phyloP scores from a whole-genome alignment of 768 basidiomycete species.

The Cantharellus cinnabarinus region DNA sequence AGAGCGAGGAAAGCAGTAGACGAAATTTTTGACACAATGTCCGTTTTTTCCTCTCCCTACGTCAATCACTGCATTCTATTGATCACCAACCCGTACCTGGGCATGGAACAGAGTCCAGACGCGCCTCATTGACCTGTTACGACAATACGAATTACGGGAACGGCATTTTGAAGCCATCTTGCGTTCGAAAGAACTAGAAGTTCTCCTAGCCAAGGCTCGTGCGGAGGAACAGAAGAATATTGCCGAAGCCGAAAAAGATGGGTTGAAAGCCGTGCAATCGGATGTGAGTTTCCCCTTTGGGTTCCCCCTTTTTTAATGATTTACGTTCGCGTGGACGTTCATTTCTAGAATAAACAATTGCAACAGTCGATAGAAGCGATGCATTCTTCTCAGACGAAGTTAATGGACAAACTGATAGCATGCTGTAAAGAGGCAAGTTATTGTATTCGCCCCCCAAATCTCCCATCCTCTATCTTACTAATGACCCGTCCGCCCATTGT shows the following conservation, averaged over 20 bases:
- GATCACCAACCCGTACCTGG: background rate
- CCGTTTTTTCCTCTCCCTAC: constrained; percentile 17
- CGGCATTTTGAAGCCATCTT: constrained; percentile 84
- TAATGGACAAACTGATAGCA: constrained; percentile 65
- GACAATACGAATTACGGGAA: constrained; percentile 77
- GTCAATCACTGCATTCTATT: background rate
- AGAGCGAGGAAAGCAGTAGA: constrained; percentile 60
- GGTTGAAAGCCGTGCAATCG: constrained; percentile 46
- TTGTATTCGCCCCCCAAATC: constrained; percentile 2
- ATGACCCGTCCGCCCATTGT: background rate
- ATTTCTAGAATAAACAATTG: constrained; percentile 37
- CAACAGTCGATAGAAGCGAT: constrained; percentile 63
- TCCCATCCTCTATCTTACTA: no score
- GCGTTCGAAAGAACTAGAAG: constrained; percentile 79
- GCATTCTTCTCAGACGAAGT: constrained; percentile 53
- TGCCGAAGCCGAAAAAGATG: constrained; percentile 42
- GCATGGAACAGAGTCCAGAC: constrained; percentile 41
- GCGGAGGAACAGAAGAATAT: constrained; percentile 75
- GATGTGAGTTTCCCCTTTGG: constrained; percentile 30
- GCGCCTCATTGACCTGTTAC: constrained; percentile 68
- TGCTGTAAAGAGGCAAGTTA: constrained; percentile 69
- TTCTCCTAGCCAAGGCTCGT: constrained; percentile 67
- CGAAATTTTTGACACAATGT: constrained; percentile 76
- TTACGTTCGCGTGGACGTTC: background rate
- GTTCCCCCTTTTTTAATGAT: background rate